phyloP scores from a whole-genome alignment of 192 early-diverging fungal species.

The Coemansia sp. region DNA sequence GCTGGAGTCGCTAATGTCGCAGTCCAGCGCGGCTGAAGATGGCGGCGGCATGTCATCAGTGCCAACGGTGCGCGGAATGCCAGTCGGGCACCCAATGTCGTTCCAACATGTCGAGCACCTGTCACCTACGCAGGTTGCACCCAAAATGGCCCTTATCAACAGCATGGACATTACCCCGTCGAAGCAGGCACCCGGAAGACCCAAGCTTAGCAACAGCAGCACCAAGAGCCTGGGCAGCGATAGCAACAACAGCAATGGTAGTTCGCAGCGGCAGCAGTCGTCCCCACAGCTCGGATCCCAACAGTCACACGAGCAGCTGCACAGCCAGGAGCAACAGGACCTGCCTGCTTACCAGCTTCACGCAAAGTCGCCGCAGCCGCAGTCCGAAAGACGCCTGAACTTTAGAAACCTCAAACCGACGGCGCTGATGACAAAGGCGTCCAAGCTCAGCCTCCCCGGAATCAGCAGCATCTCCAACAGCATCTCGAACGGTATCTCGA shows the following conservation, averaged over 20 bases:
- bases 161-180: neutral
- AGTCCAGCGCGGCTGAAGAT: conserved; percentile 16
- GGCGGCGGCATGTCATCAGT: conserved; percentile 7
- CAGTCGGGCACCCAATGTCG: conserved; percentile 49
- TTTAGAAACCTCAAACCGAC: conserved; percentile 49
- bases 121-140: conserved; percentile 36
- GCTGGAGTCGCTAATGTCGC: conserved; percentile 48
- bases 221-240: neutral
- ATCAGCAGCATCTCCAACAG: neutral
- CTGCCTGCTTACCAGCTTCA: neutral
- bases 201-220: conserved; percentile 14
- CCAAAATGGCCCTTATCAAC: conserved; percentile 48
- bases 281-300: neutral
- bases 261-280: neutral
- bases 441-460: conserved; percentile 22
- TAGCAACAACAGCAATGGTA: conserved; percentile 5
- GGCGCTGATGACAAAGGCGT: conserved; percentile 36
- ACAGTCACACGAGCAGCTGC: neutral
- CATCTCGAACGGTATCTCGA: no score
- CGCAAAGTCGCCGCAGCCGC: neutral
- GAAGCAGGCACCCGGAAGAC: neutral
- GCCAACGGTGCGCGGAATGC: conserved; percentile 43
- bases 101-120: conserved; percentile 54
- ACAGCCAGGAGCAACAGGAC: neutral
- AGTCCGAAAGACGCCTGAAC: conserved; percentile 25